Base-by-base conservation (phyloP, 164 flowering plant species). In the Akebia trifoliata region DNA sequence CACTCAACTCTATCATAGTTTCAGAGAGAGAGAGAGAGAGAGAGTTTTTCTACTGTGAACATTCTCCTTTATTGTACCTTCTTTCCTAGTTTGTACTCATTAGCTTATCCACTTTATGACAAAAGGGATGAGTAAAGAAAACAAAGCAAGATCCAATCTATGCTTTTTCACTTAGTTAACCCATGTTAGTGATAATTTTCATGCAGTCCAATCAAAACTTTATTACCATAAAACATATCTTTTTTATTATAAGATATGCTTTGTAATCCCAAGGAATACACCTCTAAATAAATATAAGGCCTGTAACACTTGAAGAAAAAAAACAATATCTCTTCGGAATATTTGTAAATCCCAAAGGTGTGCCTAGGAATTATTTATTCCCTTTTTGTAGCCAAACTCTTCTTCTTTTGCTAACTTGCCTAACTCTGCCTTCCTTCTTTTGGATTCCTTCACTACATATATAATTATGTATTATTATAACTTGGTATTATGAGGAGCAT, bases 341-440 rank as follows among this genome's bases (percentile, higher is more conserved):
- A 69, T 72, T 71, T 74, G 74, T 64, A 69, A 77, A 79, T 82
- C 78, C 81, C 81, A 58, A 76, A 77, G 74, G 54, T 69, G 28
- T 59, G 64, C 64, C 69, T 63, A 42, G 63, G 59, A 64, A 63
- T 38, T 37, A 48, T 53, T n/a, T n/a, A n/a, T n/a, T n/a, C 49
- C 62, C 45, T 54, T 71, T 60, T 61, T 48, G 60, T 64, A n/a
- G n/a, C n/a, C n/a, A n/a, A n/a, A n/a, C n/a, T n/a, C n/a, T n/a
- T n/a, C 69, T 57, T 60, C 61, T 82, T 78, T 76, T 79, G 65
- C 73, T 78, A 81, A 79, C 82, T 78, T 77, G 81, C 76, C 79
- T 73, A 80, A 76, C 68, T 66, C 71, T 64, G 56, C 43, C 73
- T 72, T 63, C 81, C 63, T 79, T 73, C 81, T 78, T n/a, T 73